Evolutionary conservation across 306 rosid genomes (phyloP).

Genomic region (Quercus alba): DNA sequence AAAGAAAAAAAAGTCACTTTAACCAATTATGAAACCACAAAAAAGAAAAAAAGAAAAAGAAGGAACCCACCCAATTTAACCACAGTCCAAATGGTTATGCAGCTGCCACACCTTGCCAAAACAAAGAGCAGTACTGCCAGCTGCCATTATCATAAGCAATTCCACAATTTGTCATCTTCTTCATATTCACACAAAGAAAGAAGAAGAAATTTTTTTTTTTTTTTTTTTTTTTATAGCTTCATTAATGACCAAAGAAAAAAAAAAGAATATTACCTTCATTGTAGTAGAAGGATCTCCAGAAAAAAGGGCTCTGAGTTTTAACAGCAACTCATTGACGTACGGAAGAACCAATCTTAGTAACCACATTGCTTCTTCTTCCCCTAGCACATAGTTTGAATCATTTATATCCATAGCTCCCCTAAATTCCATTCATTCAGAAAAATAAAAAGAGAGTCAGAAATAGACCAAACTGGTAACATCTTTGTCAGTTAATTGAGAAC

Average conservation of each 20-base stretch:
- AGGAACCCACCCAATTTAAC: conserved; percentile 51
- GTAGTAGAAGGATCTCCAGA: conserved; percentile 91
- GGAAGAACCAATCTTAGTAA: conserved; percentile 66
- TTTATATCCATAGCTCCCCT: conserved; percentile 53
- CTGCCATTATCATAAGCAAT: conserved; percentile 40
- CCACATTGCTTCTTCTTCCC: conserved; percentile 88
- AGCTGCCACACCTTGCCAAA: conserved; percentile 86
- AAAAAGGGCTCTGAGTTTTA: conserved; percentile 73
- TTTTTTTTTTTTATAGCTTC: not conserved
- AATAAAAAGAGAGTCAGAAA: conserved; percentile 9
- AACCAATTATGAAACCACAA: too few relatives aligned
- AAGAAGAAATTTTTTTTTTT: not conserved
- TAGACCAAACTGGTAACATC: not conserved
- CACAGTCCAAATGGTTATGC: conserved; percentile 83
- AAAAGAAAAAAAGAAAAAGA: not conserved
- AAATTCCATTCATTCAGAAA: conserved; percentile 9
- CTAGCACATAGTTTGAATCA: conserved; percentile 48
- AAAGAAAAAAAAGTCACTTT: too few relatives aligned
- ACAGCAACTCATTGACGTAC: conserved; percentile 63
- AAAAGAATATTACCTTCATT: conserved; percentile 56
- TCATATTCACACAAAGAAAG: not conserved
- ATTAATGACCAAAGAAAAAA: not conserved
- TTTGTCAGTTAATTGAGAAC: not conserved
- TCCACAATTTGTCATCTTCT: not conserved
- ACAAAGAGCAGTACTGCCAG: conserved; percentile 80